Conservation (phyloP, 345 rosid genomes). For the Eucalyptus caleyi region DNA sequence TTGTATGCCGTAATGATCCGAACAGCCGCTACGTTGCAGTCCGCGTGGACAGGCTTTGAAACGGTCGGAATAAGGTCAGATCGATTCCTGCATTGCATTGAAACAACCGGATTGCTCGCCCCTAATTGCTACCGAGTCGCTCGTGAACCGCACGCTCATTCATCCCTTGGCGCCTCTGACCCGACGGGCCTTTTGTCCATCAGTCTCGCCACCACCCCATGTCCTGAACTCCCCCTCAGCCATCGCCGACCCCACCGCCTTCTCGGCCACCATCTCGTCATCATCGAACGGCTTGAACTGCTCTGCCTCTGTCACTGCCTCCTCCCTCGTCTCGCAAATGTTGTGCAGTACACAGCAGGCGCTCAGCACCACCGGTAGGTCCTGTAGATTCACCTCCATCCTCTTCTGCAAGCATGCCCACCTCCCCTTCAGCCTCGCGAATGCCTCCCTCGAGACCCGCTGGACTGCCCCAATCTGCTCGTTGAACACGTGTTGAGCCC, state of each 20-base stretch:
- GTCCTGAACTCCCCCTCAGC: not conserved
- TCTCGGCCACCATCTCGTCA: slow-evolving; percentile 52
- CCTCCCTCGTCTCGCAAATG: slow-evolving; percentile 64
- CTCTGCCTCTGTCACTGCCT: slow-evolving; percentile 1
- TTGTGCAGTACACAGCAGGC: slow-evolving; percentile 82
- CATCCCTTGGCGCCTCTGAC: no score
- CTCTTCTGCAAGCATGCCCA: slow-evolving; percentile 75
- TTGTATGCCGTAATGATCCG: no score
- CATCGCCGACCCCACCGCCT: slow-evolving; percentile 22
- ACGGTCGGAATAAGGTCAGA: no score
- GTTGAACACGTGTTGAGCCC: slow-evolving; percentile 67
- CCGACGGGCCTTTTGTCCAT: no score
- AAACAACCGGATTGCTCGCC: no score
- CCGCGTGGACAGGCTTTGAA: no score
- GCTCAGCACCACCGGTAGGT: slow-evolving; percentile 65
- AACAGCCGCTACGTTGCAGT: no score
- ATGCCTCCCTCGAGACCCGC: slow-evolving; percentile 30
- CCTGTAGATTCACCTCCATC: slow-evolving; percentile 61
- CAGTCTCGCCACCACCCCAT: no score
- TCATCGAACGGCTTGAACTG: slow-evolving; percentile 49
- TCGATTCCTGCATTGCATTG: no score
- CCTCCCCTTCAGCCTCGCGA: slow-evolving; percentile 47
- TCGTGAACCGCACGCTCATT: no score
- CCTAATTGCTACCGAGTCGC: no score
- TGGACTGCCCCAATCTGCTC: slow-evolving; percentile 38